Conservation (phyloP, 805 yeast species). For the Candida tammaniensis region DNA sequence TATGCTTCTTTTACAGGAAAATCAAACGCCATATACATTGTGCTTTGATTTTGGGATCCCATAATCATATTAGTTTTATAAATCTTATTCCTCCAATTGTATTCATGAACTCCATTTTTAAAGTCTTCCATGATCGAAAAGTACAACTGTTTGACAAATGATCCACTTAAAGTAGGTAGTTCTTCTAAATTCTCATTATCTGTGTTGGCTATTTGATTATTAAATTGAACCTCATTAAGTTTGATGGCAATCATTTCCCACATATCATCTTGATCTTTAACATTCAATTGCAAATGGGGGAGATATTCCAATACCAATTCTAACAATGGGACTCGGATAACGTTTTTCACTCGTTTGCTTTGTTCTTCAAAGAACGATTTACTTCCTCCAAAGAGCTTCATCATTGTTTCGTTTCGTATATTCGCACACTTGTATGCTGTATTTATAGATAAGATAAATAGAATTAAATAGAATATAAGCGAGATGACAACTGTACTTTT, state of each 20-base stretch:
- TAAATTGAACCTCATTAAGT: slow-evolving; percentile 20
- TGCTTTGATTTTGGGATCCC: slow-evolving; percentile 1
- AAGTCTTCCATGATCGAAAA: slow-evolving; percentile 16
- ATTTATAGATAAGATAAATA: too few species aligned
- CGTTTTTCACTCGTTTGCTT: slow-evolving; percentile 18
- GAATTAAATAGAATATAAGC: too few species aligned
- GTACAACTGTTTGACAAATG: slow-evolving; percentile 21
- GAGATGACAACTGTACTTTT: too few species aligned
- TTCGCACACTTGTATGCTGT: too few species aligned
- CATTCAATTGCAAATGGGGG: slow-evolving; percentile 31
- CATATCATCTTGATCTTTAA: slow-evolving; percentile 20
- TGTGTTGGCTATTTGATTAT: slow-evolving; percentile 9
- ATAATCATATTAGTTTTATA: slow-evolving; percentile 5
- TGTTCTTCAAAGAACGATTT: slow-evolving; percentile 28
- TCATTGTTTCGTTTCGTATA: neutral
- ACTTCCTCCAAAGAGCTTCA: slow-evolving; percentile 8
- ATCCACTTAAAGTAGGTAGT: slow-evolving; percentile 26
- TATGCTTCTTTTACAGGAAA: slow-evolving; percentile 16
- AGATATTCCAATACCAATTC: slow-evolving; percentile 25
- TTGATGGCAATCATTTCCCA: slow-evolving; percentile 38
- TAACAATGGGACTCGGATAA: slow-evolving; percentile 26
- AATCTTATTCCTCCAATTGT: slow-evolving; percentile 9
- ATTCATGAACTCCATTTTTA: slow-evolving; percentile 2
- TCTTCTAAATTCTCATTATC: slow-evolving; percentile 14
- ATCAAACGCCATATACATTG: slow-evolving; percentile 11